phyloP scores from a whole-genome alignment of 2,329 filamentous ascomycete genomes.

The Monilinia aucupariae region DNA sequence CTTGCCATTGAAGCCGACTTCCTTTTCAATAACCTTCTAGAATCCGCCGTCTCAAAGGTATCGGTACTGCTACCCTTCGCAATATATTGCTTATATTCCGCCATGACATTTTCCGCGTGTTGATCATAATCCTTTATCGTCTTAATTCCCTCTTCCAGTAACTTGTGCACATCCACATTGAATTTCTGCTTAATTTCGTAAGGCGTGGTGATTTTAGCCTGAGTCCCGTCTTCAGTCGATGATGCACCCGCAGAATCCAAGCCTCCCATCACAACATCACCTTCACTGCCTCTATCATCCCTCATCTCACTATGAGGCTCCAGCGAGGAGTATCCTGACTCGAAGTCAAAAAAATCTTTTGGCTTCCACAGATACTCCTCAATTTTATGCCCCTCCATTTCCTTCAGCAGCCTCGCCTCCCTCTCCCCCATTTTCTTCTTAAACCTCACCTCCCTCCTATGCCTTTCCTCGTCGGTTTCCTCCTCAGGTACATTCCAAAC shows the following conservation, averaged over 20 bases:
- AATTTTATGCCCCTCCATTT: constrained; percentile 1
- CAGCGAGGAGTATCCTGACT: neutral
- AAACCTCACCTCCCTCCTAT: neutral
- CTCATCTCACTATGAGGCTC: neutral
- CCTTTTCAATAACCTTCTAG: neutral
- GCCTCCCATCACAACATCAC: constrained; percentile 22
- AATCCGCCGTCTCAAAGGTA: neutral
- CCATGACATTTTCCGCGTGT: constrained; percentile 18
- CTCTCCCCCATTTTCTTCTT: constrained; percentile 8
- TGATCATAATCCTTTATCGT: constrained; percentile 27
- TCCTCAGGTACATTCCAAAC: constrained; percentile 18
- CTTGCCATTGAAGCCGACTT: neutral
- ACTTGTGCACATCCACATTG: constrained; percentile 13
- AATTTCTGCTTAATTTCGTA: constrained; percentile 18
- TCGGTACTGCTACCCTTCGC: constrained; percentile 1
- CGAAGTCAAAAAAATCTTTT: neutral
- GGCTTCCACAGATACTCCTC: constrained; percentile 20
- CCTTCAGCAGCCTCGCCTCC: neutral
- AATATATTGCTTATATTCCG: constrained; percentile 18
- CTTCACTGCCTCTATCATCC: constrained; percentile 12
- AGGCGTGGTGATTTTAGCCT: constrained; percentile 9
- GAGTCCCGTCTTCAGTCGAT: neutral
- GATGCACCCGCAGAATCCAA: neutral
- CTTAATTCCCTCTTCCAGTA: constrained; percentile 17
- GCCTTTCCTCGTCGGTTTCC: constrained; percentile 14